Percentiles rank a stretch among this genome's conserved stretches.
These are phyloP conservation scores for Taxawa tesnikishii DNA, from an alignment of 2,329 filamentous ascomycete genomes.

Conservation along the genomic window DNA sequence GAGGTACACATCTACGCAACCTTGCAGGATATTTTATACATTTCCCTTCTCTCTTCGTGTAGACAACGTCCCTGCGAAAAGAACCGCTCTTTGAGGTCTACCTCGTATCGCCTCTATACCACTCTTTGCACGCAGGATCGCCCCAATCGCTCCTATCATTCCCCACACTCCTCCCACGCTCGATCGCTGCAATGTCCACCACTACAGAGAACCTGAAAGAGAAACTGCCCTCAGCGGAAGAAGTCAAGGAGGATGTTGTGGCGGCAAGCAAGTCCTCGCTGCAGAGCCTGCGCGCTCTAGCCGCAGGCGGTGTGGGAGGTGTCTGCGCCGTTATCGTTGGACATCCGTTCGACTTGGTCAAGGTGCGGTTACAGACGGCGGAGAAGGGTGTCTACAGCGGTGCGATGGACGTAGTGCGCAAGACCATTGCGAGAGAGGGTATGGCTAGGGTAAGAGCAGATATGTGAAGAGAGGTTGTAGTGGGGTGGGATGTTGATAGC, in stretches of 20 bases:
- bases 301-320: constrained; percentile 83
- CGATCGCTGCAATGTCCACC: too few relatives aligned
- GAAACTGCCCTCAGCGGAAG: constrained; percentile 24
- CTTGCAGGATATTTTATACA: too few relatives aligned
- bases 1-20: too few relatives aligned
- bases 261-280: constrained; percentile 41
- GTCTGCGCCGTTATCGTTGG: constrained; percentile 85
- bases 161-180: too few relatives aligned
- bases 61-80: too few relatives aligned
- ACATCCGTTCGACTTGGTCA: constrained; percentile 95
- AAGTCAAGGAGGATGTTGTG: constrained; percentile 41
- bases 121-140: too few relatives aligned
- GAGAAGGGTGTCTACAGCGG: constrained; percentile 85
- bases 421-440: constrained; percentile 78
- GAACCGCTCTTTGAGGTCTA: too few relatives aligned
- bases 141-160: too few relatives aligned
- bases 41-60: too few relatives aligned
- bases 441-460: constrained; percentile 37
- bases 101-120: too few relatives aligned
- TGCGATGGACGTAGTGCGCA: constrained; percentile 83
- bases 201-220: not conserved
- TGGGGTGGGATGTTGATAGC: not conserved
- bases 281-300: constrained; percentile 65
- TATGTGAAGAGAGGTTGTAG: not conserved
- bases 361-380: constrained; percentile 92